Evolutionary conservation across 768 basidiomycete species (phyloP).

Genomic region (Termitomyces heimii): DNA sequence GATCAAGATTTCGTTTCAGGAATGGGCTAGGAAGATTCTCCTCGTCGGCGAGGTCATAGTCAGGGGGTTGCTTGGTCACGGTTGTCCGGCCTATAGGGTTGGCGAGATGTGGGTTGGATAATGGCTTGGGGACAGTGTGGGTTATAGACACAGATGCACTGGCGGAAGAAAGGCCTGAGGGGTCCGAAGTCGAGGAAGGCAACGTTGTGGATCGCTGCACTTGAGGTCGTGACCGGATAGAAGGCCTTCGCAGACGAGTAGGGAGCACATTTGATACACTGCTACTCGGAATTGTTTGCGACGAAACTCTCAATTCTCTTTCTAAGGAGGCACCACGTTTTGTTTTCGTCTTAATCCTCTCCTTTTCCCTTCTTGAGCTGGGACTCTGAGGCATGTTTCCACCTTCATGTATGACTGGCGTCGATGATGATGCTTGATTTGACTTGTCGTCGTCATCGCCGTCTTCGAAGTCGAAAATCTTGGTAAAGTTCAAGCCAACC

Average conservation of each 20-base stretch:
- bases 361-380: conserved; percentile 39
- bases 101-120: conserved; percentile 38
- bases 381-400: conserved; percentile 41
- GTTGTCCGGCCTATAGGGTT: conserved; percentile 15
- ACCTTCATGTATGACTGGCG: conserved; percentile 19
- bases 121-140: conserved; percentile 27
- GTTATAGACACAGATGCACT: conserved; percentile 14
- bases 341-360: conserved; percentile 20
- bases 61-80: conserved; percentile 23
- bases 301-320: conserved; percentile 18
- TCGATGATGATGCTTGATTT: conserved; percentile 14
- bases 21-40: conserved; percentile 86
- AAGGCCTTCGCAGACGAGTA: conserved; percentile 50
- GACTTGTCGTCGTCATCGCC: conserved; percentile 26
- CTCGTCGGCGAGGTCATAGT: conserved; percentile 71
- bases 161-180: conserved; percentile 22
- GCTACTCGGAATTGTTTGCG: conserved; percentile 9
- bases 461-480: conserved; percentile 68
- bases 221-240: conserved; percentile 39
- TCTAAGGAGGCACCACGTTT: conserved; percentile 10
- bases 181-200: conserved; percentile 35
- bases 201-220: conserved; percentile 14
- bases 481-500: conserved; percentile 69
- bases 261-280: conserved; percentile 22
- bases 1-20: conserved; percentile 40